Base-by-base conservation (phyloP, 768 basidiomycete species). In the Lactarius tabidus region DNA sequence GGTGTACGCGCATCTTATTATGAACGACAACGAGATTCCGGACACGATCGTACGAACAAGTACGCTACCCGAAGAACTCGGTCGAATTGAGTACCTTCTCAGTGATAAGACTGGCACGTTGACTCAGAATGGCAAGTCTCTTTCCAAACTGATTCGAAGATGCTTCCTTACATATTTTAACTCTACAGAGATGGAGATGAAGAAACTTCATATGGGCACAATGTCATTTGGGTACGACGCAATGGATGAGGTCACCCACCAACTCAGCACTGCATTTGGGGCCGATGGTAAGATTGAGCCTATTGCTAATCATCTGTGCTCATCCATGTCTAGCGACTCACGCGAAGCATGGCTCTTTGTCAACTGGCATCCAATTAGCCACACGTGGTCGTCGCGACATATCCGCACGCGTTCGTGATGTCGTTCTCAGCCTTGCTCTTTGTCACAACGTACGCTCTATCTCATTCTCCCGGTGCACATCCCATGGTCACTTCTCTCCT, bases 41-140 rank as follows among this genome's bases (percentile, higher is more conserved):
- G 86, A 88, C 55, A 97, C 97, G 5, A 97, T 98, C 67, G 97
- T 98, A 9, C 83, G 97, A 17, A 98, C 97, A n/a, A 93, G 91
- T 71, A 99, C 97, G 0, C 81, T 99, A 4, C 97, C 97, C 0
- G 97, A 99, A 74, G 95, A 98, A 74, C 82, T 98, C 18, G 95
- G 95, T 17, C 81, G 96, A 63, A 93, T 98, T 65, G 94, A 97
- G 70, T 98, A 98, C 76, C 79, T 99, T 43, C 79, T 99, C 26
- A 97, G 93, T 68, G 97, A 99, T 74, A 99, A 99, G 79, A 99
- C 97, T 6, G 97, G 97, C 0, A 99, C 97, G 9, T 76, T 98
- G 68, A 99, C 97, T 0, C 92, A 98, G 75, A 99, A 99, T 73
- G 96, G 95, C 94, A 66, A 31, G 83, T 72, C 18, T 15, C 39